Evolutionary conservation across 1,284 basidiomycete genomes (phyloP).

Genomic region (Ustilago xerochloae): DNA sequence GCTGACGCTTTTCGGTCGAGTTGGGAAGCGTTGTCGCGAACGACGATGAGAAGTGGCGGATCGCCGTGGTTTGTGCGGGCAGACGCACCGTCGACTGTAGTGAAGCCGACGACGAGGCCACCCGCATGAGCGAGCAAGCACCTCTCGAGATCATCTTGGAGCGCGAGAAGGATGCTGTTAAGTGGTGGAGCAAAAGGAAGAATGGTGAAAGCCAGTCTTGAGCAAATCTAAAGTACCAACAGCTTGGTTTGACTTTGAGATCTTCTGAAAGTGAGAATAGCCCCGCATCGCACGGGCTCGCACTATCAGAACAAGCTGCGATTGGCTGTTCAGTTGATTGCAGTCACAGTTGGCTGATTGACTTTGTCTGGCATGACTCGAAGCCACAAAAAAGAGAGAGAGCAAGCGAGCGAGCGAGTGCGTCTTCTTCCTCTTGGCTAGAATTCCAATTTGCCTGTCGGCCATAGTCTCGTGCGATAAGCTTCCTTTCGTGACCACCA

Average conservation of each 20-base stretch:
- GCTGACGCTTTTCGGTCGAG: conserved; percentile 36
- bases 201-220: neutral
- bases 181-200: conserved; percentile 1
- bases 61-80: conserved; percentile 4
- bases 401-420: no score
- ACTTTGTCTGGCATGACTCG: conserved; percentile 16
- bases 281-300: conserved; percentile 18
- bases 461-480: conserved; percentile 10
- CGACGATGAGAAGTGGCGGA: conserved; percentile 16
- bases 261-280: conserved; percentile 4
- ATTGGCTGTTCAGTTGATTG: conserved; percentile 4
- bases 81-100: conserved; percentile 24
- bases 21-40: conserved; percentile 16
- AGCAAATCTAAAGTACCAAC: no score
- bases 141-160: conserved; percentile 46
- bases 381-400: no score
- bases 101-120: conserved; percentile 20
- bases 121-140: conserved; percentile 33
- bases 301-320: conserved; percentile 5
- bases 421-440: no score
- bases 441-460: no score
- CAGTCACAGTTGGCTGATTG: neutral
- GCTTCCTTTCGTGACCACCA: neutral
- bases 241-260: conserved; percentile 7
- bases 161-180: neutral